These are phyloP conservation scores for Trichoderma sp. DNA, from an alignment of 2,329 filamentous ascomycete genomes.

Conservation along the genomic window DNA sequence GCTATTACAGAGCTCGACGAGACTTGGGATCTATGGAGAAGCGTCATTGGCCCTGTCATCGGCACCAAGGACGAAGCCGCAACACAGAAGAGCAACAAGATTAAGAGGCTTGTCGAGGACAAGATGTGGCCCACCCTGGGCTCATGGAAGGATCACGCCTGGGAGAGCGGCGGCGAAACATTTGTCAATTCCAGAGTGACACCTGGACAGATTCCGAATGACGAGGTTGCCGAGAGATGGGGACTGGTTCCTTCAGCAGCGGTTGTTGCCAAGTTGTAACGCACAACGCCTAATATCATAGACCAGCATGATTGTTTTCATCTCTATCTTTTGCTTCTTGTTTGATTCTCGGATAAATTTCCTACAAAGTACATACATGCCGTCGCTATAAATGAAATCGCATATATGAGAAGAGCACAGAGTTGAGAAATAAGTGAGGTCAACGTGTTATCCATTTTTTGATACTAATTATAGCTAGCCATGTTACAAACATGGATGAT, in stretches of 20 bases:
- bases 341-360: background rate
- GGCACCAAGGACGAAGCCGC: conserved; percentile 37
- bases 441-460: background rate
- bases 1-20: conserved; percentile 64
- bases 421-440: background rate
- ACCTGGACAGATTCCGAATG: conserved; percentile 35
- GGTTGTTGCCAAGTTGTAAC: conserved; percentile 33
- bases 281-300: conserved; percentile 3
- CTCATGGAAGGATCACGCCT: conserved; percentile 63
- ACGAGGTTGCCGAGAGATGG: conserved; percentile 32
- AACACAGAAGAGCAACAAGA: conserved; percentile 34
- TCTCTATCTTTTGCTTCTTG: background rate
- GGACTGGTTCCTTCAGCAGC: conserved; percentile 30
- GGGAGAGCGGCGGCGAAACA: conserved; percentile 58
- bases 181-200: conserved; percentile 43
- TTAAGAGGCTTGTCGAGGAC: conserved; percentile 38
- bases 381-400: background rate
- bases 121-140: conserved; percentile 60
- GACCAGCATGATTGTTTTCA: background rate
- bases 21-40: conserved; percentile 60
- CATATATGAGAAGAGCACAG: background rate
- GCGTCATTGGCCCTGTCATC: conserved; percentile 47
- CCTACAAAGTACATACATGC: background rate
- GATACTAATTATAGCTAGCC: background rate
- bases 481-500: background rate